Base-by-base conservation (phyloP, 169 alveolate species). In the Neospora caninum region DNA sequence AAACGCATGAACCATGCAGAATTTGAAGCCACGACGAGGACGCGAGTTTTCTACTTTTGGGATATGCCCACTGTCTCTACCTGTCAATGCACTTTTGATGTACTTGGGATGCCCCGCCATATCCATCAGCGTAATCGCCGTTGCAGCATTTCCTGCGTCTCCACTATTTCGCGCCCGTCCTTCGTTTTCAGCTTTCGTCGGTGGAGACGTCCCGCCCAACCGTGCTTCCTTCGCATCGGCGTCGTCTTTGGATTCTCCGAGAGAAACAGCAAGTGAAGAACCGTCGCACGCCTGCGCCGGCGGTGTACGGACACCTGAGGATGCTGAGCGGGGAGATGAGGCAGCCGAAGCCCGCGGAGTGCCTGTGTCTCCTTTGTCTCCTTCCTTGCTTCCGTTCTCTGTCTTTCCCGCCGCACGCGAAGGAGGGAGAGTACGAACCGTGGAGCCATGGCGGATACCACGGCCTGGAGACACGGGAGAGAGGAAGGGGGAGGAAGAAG, bases 81-180 rank as follows among this genome's bases (percentile, higher is more conserved):
- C 89, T 22, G 53, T 82, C 39, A 82, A 42, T 2, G 89, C 27
- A 31, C 89, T 82, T 38, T 42, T 38, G 69, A 82, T 82, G 64
- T 82, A 82, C 64, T 82, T 82, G 67, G 89, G 89, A 82, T 82
- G 89, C 6, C 89, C 89, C 67, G 89, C 89, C 89, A 82, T 82
- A 36, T 82, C 89, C 67, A 82, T 64, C n/a, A 82, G 64, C 39
- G 67, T 39, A 27, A 82, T 36, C 34, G 1, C 86, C n/a, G 86
- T n/a, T 13, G 49, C 86, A 25, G 13, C 25, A 29, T 7, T 27
- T 64, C n/a, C 86, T 78, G 86, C 45, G 49, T n/a, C n/a, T 78
- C 45, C 29, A 0, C 86, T 18, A 7, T 20, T n/a, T n/a, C 45
- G 86, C 10, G 31, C 27, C 9, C 20, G 7, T 38, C 86, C 7